Evolutionary conservation across 2,329 filamentous ascomycete species (phyloP).

Genomic region (Penicillium sp.): DNA sequence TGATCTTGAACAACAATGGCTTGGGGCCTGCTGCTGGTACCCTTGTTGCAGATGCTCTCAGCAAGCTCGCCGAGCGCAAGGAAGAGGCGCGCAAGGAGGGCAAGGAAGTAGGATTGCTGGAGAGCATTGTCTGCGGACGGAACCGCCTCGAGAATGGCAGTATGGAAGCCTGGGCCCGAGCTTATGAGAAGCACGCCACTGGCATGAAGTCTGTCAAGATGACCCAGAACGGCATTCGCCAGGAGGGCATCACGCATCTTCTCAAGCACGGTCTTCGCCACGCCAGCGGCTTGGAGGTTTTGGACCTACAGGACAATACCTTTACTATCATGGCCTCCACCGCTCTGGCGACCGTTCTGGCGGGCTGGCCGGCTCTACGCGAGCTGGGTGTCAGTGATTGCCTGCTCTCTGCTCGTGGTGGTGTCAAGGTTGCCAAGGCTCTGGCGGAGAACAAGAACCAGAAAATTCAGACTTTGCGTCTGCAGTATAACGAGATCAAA

Average conservation of each 20-base stretch:
- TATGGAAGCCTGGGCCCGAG: constrained; percentile 90
- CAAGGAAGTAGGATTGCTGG: constrained; percentile 71
- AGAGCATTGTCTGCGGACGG: constrained; percentile 95
- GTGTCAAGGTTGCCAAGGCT: constrained; percentile 64
- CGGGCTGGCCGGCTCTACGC: constrained; percentile 65
- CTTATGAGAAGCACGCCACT: constrained; percentile 70
- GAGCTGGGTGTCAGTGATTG: constrained; percentile 90
- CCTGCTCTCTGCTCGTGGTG: constrained; percentile 71
- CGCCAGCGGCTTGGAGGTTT: constrained; percentile 61
- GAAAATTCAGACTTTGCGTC: constrained; percentile 70
- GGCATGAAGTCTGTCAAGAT: constrained; percentile 85
- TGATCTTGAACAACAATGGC: constrained; percentile 97
- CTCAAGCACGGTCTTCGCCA: constrained; percentile 71
- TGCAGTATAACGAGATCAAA: constrained; percentile 95
- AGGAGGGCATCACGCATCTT: constrained; percentile 81
- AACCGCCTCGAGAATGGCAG: constrained; percentile 93
- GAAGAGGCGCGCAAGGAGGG: constrained; percentile 57
- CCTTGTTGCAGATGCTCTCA: constrained; percentile 80
- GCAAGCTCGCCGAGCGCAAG: constrained; percentile 76
- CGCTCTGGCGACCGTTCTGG: constrained; percentile 68
- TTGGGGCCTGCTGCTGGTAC: constrained; percentile 87
- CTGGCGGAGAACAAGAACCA: constrained; percentile 69
- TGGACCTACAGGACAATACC: constrained; percentile 97
- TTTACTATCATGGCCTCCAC: constrained; percentile 77
- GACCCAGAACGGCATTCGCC: constrained; percentile 96